phyloP scores from a whole-genome alignment of 495 filamentous ascomycete species.

The Lasiosphaeriaceae sp. region DNA sequence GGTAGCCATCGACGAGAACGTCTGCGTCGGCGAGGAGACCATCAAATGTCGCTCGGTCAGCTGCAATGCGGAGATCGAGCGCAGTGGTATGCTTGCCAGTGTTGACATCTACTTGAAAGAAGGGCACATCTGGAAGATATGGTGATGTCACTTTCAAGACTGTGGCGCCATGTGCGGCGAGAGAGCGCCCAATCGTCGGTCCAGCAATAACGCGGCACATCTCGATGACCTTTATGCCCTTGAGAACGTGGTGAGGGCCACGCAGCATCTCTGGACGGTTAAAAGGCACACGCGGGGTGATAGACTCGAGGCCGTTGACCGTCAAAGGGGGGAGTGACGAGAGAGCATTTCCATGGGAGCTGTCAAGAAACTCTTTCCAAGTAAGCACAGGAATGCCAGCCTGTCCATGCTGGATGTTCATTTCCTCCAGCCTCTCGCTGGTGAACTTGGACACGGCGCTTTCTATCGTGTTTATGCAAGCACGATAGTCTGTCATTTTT shows the following conservation, averaged over 20 bases:
- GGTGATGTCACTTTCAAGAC: slow-evolving; percentile 70
- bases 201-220: slow-evolving; percentile 63
- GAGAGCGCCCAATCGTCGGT: slow-evolving; percentile 61
- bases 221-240: slow-evolving; percentile 59
- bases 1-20: slow-evolving; percentile 63
- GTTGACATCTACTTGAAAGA: slow-evolving; percentile 79
- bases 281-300: slow-evolving; percentile 51
- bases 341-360: slow-evolving; percentile 49
- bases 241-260: slow-evolving; percentile 44
- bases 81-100: slow-evolving; percentile 56
- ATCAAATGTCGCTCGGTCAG: slow-evolving; percentile 54
- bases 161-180: slow-evolving; percentile 64
- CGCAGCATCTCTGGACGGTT: slow-evolving; percentile 19
- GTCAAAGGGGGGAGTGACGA: slow-evolving; percentile 24
- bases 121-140: slow-evolving; percentile 66
- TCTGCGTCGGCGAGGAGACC: slow-evolving; percentile 56
- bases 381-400: slow-evolving; percentile 65
- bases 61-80: slow-evolving; percentile 54
- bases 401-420: slow-evolving; percentile 59
- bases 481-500: slow-evolving; percentile 60
- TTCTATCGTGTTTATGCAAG: slow-evolving; percentile 66
- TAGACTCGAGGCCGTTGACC: slow-evolving; percentile 8
- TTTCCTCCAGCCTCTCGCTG: slow-evolving; percentile 57
- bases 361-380: slow-evolving; percentile 59
- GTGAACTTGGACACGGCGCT: slow-evolving; percentile 60